A percentile compares a stretch with the other conserved stretches of the same genome.
Evolutionary conservation across 805 yeast genomes (phyloP).

Genomic region (Kluyveromyces nonfermentans): DNA sequence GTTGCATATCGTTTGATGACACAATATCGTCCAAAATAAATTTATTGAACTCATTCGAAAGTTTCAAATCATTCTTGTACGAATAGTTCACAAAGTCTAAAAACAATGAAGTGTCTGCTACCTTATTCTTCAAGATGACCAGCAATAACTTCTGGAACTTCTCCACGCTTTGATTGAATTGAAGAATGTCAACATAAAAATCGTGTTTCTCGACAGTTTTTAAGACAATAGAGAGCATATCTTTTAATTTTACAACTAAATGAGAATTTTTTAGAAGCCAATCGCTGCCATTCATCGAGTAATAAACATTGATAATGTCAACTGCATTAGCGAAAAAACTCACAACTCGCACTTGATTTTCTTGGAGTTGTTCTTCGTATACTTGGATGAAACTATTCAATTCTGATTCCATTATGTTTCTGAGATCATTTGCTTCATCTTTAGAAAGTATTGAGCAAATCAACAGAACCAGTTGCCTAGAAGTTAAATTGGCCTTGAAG

Average conservation of each 20-base stretch:
- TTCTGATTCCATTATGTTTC: conserved; percentile 45
- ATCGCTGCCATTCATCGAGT: conserved; percentile 31
- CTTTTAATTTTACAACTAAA: conserved; percentile 20
- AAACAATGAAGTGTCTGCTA: conserved; percentile 29
- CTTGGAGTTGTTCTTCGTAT: conserved; percentile 37
- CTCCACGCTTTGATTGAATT: conserved; percentile 58
- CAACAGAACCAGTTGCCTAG: conserved; percentile 44
- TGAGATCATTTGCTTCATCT: conserved; percentile 36
- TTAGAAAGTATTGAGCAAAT: conserved; percentile 26
- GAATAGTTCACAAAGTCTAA: conserved; percentile 36
- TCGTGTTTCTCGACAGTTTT: conserved; percentile 18
- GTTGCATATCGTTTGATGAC: conserved; percentile 35
- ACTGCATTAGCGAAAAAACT: conserved; percentile 57
- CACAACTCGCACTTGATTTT: conserved; percentile 27
- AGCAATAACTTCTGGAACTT: conserved; percentile 47
- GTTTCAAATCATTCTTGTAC: conserved; percentile 11
- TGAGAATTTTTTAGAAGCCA: conserved; percentile 49
- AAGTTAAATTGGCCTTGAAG: conserved; percentile 56
- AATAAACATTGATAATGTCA: conserved; percentile 38
- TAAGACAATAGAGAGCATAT: conserved; percentile 20
- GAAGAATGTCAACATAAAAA: conserved; percentile 42
- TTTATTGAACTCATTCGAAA: conserved; percentile 39
- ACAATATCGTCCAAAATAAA: conserved; percentile 52
- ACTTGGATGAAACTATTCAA: conserved; percentile 40
- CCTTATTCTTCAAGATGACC: conserved; percentile 26